phyloP scores from a whole-genome alignment of 768 basidiomycete genomes.

The Naganishia randhawae region DNA sequence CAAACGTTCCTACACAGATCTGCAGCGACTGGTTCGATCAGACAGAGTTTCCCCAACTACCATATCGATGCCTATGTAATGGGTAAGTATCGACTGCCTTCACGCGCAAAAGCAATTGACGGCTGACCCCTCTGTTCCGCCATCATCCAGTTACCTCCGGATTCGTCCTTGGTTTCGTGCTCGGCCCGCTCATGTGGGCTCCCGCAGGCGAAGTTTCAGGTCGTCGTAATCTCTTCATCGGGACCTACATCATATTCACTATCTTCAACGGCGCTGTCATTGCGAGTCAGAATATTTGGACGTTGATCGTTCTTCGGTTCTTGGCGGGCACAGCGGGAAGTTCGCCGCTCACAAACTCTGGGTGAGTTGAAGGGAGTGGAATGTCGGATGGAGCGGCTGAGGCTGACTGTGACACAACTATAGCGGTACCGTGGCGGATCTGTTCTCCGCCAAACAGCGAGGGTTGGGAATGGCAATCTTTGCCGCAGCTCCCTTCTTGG shows the following conservation, averaged over 20 bases:
- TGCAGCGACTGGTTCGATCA: constrained; percentile 31
- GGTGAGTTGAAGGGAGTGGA: too few species aligned
- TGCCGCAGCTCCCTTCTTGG: constrained; percentile 46
- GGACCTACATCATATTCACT: constrained; percentile 49
- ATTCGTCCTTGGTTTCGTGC: constrained; percentile 41
- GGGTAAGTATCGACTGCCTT: constrained; percentile 29
- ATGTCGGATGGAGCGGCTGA: too few species aligned
- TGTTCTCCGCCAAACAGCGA: constrained; percentile 46
- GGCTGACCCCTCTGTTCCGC: not conserved
- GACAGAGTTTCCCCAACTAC: constrained; percentile 28
- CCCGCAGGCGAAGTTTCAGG: constrained; percentile 51
- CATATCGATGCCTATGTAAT: constrained; percentile 33
- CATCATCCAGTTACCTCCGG: constrained; percentile 29
- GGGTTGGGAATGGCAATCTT: constrained; percentile 49
- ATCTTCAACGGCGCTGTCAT: constrained; percentile 49
- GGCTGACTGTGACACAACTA: not conserved
- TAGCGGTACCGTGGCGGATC: constrained; percentile 44
- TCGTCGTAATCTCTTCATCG: constrained; percentile 50
- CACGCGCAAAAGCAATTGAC: not conserved
- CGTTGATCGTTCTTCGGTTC: constrained; percentile 52
- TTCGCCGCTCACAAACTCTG: constrained; percentile 52
- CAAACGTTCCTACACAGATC: constrained; percentile 22
- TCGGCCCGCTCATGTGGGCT: constrained; percentile 51
- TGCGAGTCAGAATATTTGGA: constrained; percentile 49
- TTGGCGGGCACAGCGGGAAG: constrained; percentile 51